These are phyloP conservation scores for Candida pseudofarinosa DNA, from an alignment of 805 yeast genomes.

Conservation along the genomic window DNA sequence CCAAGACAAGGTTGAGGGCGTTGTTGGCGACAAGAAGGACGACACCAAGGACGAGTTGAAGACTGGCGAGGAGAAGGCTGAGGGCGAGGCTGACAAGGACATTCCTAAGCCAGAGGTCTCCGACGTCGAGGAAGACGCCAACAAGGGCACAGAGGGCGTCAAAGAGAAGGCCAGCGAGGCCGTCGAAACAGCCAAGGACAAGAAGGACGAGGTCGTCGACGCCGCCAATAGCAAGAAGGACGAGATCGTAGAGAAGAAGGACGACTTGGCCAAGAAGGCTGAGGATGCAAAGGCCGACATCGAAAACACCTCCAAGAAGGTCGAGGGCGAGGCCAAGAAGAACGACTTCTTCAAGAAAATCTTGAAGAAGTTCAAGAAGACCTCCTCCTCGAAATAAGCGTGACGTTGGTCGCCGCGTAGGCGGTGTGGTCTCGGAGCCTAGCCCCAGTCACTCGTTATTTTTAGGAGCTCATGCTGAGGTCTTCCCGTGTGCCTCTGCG, in stretches of 20 bases:
- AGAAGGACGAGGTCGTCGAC: conserved; percentile 6
- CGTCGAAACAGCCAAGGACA: conserved; percentile 6
- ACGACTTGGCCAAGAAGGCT: conserved; percentile 6
- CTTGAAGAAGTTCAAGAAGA: conserved; percentile 33
- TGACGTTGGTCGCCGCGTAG: neutral
- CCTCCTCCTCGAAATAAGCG: conserved; percentile 12
- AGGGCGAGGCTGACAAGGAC: conserved; percentile 1
- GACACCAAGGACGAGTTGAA: conserved; percentile 1
- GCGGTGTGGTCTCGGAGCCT: neutral
- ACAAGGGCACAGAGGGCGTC: conserved; percentile 6
- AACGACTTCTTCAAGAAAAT: conserved; percentile 34
- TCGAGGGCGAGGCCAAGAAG: conserved; percentile 34
- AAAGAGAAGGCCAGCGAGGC: conserved; percentile 7
- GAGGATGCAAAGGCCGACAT: conserved; percentile 26
- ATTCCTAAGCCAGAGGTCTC: conserved; percentile 5
- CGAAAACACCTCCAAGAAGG: conserved; percentile 20
- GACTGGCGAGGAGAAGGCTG: conserved; percentile 2
- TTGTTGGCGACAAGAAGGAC: conserved; percentile 6
- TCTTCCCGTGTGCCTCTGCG: too few species aligned
- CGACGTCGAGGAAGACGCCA: conserved; percentile 8
- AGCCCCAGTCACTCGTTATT: neutral
- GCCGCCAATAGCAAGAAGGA: conserved; percentile 5
- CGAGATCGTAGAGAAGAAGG: conserved; percentile 4
- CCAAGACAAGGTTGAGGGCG: conserved; percentile 6
- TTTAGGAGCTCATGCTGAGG: too few species aligned